These are phyloP conservation scores for Eremothecium gossypii DNA, from an alignment of 1,139 yeast genomes.

Conservation along the genomic window DNA sequence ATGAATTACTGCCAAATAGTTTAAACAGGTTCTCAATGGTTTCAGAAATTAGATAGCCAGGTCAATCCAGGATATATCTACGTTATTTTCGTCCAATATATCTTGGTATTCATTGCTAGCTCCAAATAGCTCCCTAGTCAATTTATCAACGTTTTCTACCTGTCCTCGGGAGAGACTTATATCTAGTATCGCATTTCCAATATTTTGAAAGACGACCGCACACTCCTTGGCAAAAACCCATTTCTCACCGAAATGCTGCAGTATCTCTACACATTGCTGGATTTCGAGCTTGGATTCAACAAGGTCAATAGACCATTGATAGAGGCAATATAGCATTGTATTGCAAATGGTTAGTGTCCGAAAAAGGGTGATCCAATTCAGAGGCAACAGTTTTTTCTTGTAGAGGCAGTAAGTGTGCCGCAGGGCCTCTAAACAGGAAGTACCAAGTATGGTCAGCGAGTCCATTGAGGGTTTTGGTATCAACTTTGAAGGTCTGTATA, in stretches of 20 bases:
- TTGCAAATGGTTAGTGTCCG: slow-evolving; percentile 39
- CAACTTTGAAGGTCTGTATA: slow-evolving; percentile 41
- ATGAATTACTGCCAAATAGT: too few species aligned
- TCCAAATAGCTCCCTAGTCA: slow-evolving; percentile 35
- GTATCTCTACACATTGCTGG: slow-evolving; percentile 37
- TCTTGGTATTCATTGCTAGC: slow-evolving; percentile 39
- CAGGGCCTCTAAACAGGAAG: slow-evolving; percentile 35
- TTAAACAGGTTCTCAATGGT: too few species aligned
- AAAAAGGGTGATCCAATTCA: slow-evolving; percentile 42
- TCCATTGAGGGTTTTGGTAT: slow-evolving; percentile 37
- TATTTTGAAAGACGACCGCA: slow-evolving; percentile 36
- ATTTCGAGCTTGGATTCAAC: slow-evolving; percentile 38
- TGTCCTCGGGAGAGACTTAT: slow-evolving; percentile 34
- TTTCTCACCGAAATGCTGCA: slow-evolving; percentile 37
- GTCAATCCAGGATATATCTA: slow-evolving; percentile 35
- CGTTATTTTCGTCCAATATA: slow-evolving; percentile 35
- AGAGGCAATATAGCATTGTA: slow-evolving; percentile 37
- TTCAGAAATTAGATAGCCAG: slow-evolving; percentile 10
- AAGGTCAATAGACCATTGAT: slow-evolving; percentile 39
- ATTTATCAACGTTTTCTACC: slow-evolving; percentile 33
- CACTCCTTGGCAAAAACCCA: slow-evolving; percentile 41
- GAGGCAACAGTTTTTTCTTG: slow-evolving; percentile 36
- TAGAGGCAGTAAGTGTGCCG: slow-evolving; percentile 37
- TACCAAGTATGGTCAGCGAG: slow-evolving; percentile 33
- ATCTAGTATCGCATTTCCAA: slow-evolving; percentile 35